Evolutionary conservation across 345 rosid genomes (phyloP).

Genomic region (Populus alba): DNA sequence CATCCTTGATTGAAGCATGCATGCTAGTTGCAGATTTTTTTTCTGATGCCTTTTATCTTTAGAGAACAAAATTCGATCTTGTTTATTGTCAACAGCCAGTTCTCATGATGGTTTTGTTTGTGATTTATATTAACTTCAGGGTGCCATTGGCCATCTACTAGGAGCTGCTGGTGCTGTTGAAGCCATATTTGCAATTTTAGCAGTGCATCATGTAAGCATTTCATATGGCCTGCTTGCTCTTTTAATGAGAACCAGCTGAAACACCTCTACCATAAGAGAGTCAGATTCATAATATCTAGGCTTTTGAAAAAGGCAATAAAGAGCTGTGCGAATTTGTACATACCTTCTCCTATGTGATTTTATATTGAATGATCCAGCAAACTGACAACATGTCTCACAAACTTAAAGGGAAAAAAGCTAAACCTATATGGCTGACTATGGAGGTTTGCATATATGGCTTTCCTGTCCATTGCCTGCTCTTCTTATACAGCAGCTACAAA

Average conservation of each 20-base stretch:
- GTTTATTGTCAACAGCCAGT: background rate
- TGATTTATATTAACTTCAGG: constrained; percentile 40
- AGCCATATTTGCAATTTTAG: constrained; percentile 74
- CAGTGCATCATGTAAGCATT: constrained; percentile 61
- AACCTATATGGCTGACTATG: background rate
- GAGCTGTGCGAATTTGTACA: background rate
- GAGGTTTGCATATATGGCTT: background rate
- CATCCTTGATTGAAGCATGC: background rate
- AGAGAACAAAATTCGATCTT: background rate
- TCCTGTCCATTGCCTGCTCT: background rate
- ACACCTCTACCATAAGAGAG: background rate
- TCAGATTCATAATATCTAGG: background rate
- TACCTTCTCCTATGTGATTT: background rate
- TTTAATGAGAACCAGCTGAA: background rate
- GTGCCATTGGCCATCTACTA: constrained; percentile 94
- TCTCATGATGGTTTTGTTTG: background rate
- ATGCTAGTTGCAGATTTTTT: background rate
- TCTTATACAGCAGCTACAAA: background rate
- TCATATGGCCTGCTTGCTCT: background rate
- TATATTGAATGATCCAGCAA: background rate
- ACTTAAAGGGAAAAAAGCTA: background rate
- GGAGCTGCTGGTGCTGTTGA: constrained; percentile 98
- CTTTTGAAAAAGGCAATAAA: background rate
- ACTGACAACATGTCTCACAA: background rate
- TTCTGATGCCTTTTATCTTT: background rate